These are phyloP conservation scores for Boletus speciosus DNA, from an alignment of 768 basidiomycete species.

Conservation along the genomic window DNA sequence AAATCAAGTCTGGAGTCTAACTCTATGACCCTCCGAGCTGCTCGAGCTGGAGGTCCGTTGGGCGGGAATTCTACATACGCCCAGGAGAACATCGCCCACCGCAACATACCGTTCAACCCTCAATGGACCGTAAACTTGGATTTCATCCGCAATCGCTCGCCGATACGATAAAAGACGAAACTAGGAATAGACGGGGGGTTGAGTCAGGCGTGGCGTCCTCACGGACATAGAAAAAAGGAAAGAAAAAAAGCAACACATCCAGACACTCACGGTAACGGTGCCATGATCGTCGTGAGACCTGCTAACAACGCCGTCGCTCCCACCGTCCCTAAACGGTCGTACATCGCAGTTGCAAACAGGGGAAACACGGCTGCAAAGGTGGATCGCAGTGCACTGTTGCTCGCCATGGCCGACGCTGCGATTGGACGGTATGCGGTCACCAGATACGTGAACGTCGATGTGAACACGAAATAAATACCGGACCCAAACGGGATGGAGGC, in stretches of 20 bases:
- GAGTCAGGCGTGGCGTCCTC: not conserved
- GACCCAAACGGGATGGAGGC: slow-evolving; percentile 47
- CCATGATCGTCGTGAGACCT: slow-evolving; percentile 57
- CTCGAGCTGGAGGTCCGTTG: not conserved
- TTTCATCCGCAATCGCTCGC: slow-evolving; percentile 40
- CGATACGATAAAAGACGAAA: slow-evolving; percentile 47
- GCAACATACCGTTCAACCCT: not conserved
- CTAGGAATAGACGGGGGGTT: slow-evolving; percentile 22
- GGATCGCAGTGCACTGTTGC: slow-evolving; percentile 54
- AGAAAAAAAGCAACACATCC: not conserved
- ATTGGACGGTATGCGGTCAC: slow-evolving; percentile 50
- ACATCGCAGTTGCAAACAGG: slow-evolving; percentile 52
- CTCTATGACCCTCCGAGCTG: not conserved
- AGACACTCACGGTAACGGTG: slow-evolving; percentile 54
- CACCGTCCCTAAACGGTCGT: slow-evolving; percentile 54
- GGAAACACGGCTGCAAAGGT: slow-evolving; percentile 51
- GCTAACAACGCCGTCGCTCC: slow-evolving; percentile 72
- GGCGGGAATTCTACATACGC: not conserved
- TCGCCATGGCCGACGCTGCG: slow-evolving; percentile 61
- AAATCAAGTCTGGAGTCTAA: too few species aligned
- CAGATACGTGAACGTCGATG: slow-evolving; percentile 60
- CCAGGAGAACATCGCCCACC: not conserved
- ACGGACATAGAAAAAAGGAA: too few species aligned
- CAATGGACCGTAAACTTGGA: slow-evolving; percentile 39
- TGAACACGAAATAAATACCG: slow-evolving; percentile 63